A percentile compares a stretch with the other conserved stretches of the same genome.
Conservation (phyloP, 108 stramenopile genomes). For the Skeletonema menzelii region DNA sequence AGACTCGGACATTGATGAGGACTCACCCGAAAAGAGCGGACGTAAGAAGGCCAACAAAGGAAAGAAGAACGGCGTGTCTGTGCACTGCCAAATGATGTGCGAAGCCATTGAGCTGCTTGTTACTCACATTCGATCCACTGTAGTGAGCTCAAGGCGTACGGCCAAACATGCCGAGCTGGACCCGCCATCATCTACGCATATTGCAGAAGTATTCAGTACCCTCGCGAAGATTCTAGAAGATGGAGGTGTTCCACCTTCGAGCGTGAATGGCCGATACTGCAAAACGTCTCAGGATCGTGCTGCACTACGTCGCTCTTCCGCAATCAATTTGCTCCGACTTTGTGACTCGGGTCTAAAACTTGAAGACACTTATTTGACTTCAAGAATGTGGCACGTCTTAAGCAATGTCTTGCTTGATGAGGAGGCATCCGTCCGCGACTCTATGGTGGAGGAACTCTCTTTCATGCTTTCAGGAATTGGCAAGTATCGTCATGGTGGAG, state of each 20-base stretch:
- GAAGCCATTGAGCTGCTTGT: slow-evolving; percentile 79
- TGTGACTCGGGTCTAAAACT: slow-evolving; percentile 70
- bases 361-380: slow-evolving; percentile 58
- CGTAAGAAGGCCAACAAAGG: slow-evolving; percentile 13
- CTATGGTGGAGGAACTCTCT: slow-evolving; percentile 67
- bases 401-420: slow-evolving; percentile 60
- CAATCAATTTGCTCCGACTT: slow-evolving; percentile 69
- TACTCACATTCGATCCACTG: slow-evolving; percentile 63
- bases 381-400: slow-evolving; percentile 66
- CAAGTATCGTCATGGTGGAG: slow-evolving; percentile 38
- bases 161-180: slow-evolving; percentile 15
- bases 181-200: slow-evolving; percentile 32
- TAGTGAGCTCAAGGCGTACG: slow-evolving; percentile 26
- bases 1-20: slow-evolving; percentile 41
- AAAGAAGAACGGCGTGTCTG: slow-evolving; percentile 43
- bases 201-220: slow-evolving; percentile 42
- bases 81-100: slow-evolving; percentile 60
- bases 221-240: slow-evolving; percentile 55
- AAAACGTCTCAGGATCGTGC: slow-evolving; percentile 54
- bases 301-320: slow-evolving; percentile 73
- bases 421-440: slow-evolving; percentile 57
- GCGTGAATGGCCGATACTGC: slow-evolving; percentile 49
- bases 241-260: slow-evolving; percentile 57
- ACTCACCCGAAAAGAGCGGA: slow-evolving; percentile 32
- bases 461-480: slow-evolving; percentile 71